A percentile compares a stretch with the other conserved stretches of the same genome.
Conservation (phyloP, 2,329 filamentous ascomycete genomes). For the Calonectria honghensis region DNA sequence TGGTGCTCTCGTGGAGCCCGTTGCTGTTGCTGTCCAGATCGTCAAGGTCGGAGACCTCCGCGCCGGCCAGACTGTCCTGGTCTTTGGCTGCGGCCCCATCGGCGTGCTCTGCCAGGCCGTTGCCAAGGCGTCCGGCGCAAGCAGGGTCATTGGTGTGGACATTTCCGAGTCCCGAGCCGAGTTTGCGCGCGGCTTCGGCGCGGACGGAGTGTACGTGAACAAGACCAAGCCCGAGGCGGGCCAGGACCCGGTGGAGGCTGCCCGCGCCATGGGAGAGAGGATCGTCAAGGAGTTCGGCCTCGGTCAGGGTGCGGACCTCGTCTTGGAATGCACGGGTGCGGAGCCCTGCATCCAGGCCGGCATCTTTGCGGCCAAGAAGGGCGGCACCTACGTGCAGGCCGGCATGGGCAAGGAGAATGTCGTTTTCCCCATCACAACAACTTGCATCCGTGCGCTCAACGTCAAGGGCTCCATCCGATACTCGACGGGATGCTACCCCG, state of each 20-base stretch:
- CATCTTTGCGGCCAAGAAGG: constrained; percentile 65
- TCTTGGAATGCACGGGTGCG: constrained; percentile 69
- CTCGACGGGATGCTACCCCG: constrained; percentile 68
- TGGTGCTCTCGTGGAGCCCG: constrained; percentile 38
- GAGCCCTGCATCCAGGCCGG: constrained; percentile 69
- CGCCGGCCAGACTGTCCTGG: constrained; percentile 31
- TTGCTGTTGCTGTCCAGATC: constrained; percentile 37
- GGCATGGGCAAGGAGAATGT: constrained; percentile 72
- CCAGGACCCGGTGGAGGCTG: constrained; percentile 60
- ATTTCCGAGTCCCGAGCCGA: constrained; percentile 61
- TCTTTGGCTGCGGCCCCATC: constrained; percentile 40
- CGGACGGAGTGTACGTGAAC: constrained; percentile 64
- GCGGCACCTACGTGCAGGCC: constrained; percentile 70
- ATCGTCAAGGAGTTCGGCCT: constrained; percentile 58
- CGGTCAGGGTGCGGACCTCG: constrained; percentile 67
- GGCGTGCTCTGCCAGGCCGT: constrained; percentile 65
- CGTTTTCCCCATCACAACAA: constrained; percentile 69
- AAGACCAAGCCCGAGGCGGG: constrained; percentile 53
- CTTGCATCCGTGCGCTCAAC: constrained; percentile 68
- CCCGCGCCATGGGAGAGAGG: constrained; percentile 60
- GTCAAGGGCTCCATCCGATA: constrained; percentile 73
- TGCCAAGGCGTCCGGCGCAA: constrained; percentile 65
- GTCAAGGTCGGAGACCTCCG: constrained; percentile 31
- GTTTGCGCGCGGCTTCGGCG: constrained; percentile 64
- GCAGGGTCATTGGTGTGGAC: constrained; percentile 66